These are phyloP conservation scores for Gryganskiella cystojenkinii DNA, from an alignment of 192 early-diverging fungal genomes.

Conservation along the genomic window DNA sequence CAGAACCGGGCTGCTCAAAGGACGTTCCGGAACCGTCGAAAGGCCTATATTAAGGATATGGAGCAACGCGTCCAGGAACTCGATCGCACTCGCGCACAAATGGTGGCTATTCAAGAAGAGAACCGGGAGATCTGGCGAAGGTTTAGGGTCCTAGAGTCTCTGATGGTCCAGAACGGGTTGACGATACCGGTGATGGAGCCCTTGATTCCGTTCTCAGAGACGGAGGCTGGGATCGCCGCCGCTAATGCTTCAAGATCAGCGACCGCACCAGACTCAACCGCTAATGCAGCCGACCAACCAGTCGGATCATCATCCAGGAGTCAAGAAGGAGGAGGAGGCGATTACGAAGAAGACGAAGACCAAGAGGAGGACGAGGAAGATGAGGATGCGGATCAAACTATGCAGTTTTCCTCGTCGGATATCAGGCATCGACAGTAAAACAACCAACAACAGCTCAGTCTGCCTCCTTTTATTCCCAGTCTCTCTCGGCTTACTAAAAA, in stretches of 20 bases:
- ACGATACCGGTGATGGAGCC: conserved; percentile 1
- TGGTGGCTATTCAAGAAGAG: conserved; percentile 46
- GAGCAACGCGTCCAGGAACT: conserved; percentile 78
- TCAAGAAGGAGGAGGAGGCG: background rate
- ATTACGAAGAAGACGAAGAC: background rate
- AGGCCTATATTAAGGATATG: conserved; percentile 83
- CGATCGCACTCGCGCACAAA: conserved; percentile 36
- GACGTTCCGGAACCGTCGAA: conserved; percentile 88
- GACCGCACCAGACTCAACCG: background rate
- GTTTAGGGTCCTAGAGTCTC: conserved; percentile 8
- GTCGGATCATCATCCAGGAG: too few species aligned
- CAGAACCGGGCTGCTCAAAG: conserved; percentile 94
- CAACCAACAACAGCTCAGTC: background rate
- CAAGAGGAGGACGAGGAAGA: conserved; percentile 11
- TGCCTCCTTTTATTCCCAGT: background rate
- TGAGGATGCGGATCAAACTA: conserved; percentile 13
- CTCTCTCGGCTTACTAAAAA: too few species aligned
- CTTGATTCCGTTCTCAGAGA: conserved; percentile 15
- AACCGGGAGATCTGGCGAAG: conserved; percentile 43
- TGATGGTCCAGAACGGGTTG: conserved; percentile 12
- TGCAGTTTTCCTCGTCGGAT: background rate
- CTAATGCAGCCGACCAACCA: too few species aligned
- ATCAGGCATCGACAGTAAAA: background rate
- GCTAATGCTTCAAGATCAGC: background rate
- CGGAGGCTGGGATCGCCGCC: conserved; percentile 8